Base-by-base conservation (phyloP, 345 rosid species). In the Pugionium cornutum region DNA sequence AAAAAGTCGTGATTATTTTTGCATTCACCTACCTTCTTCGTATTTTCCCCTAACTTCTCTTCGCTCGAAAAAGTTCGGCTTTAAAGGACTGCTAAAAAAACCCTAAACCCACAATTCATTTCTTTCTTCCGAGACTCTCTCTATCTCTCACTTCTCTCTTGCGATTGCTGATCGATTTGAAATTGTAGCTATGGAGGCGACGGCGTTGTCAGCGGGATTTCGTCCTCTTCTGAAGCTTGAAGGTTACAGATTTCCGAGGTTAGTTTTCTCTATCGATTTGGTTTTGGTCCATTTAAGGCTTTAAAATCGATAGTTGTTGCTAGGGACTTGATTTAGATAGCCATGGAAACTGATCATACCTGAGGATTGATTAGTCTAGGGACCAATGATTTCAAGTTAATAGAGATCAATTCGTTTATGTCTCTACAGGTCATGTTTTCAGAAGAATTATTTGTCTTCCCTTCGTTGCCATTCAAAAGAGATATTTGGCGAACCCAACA, bases 341-440 rank as follows among this genome's bases (percentile, higher is more conserved):
- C 29, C 6, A 28, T 62, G 29, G 2, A 10, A 50, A 27, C 10
- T 49, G 47, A 31, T 58, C 49, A 29, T 40, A 41, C 46, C 46
- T 58, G 51, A 7, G 29, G 31, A 32, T 39, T 69, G 18, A 36
- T 30, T 57, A 29, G 59, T 7, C 1, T 47, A 44, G 7, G 5
- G 47, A 2, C 18, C 11, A 33, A 53, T 7, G 40, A 44, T 18
- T n/a, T 33, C 9, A 11, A 42, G 39, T 39, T 58, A 3, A 58
- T 58, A n/a, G 51, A n/a, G 63, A 10, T 67, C 9, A 3, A 47
- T 61, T 72, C n/a, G 30, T 8, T 72, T 44, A 8, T 67, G 31
- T 68, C 6, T 75, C 52, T 18, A 10, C 56, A 79, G 86, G 61
- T 58, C 75, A 39, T 62, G 64, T 53, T 32, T 53, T 64, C 45